phyloP scores from a whole-genome alignment of 176 grass and related monocot species.

The Musa schizocarpa region DNA sequence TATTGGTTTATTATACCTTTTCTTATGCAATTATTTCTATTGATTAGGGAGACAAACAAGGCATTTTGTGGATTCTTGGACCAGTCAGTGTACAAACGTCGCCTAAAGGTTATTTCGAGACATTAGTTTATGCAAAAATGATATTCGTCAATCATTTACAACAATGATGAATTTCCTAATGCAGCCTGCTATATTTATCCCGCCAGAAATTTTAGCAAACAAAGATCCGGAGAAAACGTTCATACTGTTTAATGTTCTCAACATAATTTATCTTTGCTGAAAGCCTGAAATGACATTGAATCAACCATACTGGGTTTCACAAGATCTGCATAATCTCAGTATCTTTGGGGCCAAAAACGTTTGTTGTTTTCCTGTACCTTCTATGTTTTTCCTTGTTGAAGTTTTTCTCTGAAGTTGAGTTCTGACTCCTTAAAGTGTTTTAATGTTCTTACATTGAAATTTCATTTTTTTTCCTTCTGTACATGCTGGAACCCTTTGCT shows the following conservation, averaged over 20 bases:
- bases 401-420: too few relatives aligned
- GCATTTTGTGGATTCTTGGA: slow-evolving; percentile 84
- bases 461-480: not conserved
- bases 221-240: too few relatives aligned
- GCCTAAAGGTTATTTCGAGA: slow-evolving; percentile 41
- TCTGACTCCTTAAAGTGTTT: not conserved
- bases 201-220: not conserved
- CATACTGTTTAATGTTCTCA: too few relatives aligned
- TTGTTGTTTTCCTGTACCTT: too few relatives aligned
- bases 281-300: too few relatives aligned
- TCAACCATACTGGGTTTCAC: too few relatives aligned
- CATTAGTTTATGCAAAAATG: slow-evolving; percentile 7
- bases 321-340: too few relatives aligned
- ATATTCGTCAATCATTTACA: not conserved
- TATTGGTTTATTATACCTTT: not conserved
- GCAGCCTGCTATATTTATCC: not conserved
- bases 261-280: too few relatives aligned
- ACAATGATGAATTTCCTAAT: too few relatives aligned
- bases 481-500: not conserved
- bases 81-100: slow-evolving; percentile 33
- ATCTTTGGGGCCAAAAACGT: too few relatives aligned
- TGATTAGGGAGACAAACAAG: slow-evolving; percentile 71
- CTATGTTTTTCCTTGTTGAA: too few relatives aligned
- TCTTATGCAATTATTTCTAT: not conserved
- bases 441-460: not conserved